Evolutionary conservation across 208 protist genomes (phyloP).

Genomic region (Trypanosoma caninum): DNA sequence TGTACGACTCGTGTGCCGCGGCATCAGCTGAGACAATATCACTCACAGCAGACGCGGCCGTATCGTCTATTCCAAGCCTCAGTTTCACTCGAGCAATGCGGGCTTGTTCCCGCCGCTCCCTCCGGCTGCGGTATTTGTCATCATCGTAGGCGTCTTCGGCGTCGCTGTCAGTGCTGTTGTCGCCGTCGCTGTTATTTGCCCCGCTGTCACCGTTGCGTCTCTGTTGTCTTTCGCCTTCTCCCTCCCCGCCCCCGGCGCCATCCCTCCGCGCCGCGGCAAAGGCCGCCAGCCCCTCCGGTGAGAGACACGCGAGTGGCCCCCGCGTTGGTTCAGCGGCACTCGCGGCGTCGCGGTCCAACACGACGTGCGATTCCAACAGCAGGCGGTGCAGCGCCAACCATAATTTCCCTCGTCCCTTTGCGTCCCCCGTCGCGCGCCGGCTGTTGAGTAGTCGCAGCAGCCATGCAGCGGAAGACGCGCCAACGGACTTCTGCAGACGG

Average conservation of each 20-base stretch:
- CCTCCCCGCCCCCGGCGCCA: background rate
- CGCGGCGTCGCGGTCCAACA: background rate
- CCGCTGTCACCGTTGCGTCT: background rate
- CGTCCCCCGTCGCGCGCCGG: background rate
- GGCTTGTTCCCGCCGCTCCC: conserved; percentile 11
- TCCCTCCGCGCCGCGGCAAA: background rate
- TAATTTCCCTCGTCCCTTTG: background rate
- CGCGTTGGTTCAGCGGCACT: too few species aligned
- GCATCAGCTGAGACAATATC: background rate
- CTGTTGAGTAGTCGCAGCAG: background rate
- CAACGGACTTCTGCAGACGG: background rate
- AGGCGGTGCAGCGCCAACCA: background rate
- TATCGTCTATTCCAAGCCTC: conserved; percentile 9
- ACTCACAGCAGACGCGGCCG: background rate
- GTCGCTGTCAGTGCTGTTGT: conserved; percentile 2
- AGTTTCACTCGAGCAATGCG: conserved; percentile 10
- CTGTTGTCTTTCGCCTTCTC: background rate
- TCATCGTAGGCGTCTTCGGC: conserved; percentile 24
- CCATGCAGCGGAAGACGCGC: background rate
- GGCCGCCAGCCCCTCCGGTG: too few species aligned
- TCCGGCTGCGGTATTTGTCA: conserved; percentile 17
- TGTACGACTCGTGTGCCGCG: conserved; percentile 6
- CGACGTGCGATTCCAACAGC: background rate
- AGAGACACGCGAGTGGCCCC: too few species aligned
- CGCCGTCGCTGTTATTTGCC: background rate